Evolutionary conservation across 768 basidiomycete species (phyloP), one percentile per base, ranked within the genome.

Genomic region (Kwoniella botswanensis): DNA sequence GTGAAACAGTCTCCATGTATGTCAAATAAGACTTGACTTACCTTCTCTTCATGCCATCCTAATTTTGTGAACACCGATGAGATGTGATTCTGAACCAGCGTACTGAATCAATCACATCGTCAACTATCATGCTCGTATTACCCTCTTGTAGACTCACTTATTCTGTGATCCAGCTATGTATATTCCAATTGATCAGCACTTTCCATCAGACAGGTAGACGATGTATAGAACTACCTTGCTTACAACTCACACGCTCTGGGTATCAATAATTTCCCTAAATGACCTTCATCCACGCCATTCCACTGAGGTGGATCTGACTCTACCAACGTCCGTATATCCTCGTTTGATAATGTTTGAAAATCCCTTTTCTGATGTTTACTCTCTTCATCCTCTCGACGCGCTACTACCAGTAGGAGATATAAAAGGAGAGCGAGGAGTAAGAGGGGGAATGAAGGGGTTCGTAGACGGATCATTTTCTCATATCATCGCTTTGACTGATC

Each of bases 11-110:
- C 29, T 29, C 29, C 29, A 13, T 57, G 56, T 57, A 29, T 15
- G 56, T 57, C 56, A 42, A 57, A 57, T 35, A 26, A 4, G 29
- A 26, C 17, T 0, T 21, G 7, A 50, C 53, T 43, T 56, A 83
- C 84, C 78, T 90, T 88, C 79, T 97, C 93, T 61, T 94, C 84
- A 70, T 94, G 89, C 96, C 96, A 98, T 18, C 91, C 87, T 60
- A 96, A 85, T 18, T 86, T 85, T 77, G 87, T 87, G 74, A 98
- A 85, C 0, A 89, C 88, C 15, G 88, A 86, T n/a, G 88, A 86
- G 74, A 98, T 91, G 76, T 97, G 91, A 65, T 92, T 87, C 63
- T 91, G 88, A 73, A 95, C 94, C 26, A 90, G 79, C 5, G 93
- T 94, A 79, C 88, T 94, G 76, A 91, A 76, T 88, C 91, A 71